Evolutionary conservation across 2,329 filamentous ascomycete species (phyloP), one percentile per base, ranked within the genome.

Genomic region (Neoarthrinium moseri): DNA sequence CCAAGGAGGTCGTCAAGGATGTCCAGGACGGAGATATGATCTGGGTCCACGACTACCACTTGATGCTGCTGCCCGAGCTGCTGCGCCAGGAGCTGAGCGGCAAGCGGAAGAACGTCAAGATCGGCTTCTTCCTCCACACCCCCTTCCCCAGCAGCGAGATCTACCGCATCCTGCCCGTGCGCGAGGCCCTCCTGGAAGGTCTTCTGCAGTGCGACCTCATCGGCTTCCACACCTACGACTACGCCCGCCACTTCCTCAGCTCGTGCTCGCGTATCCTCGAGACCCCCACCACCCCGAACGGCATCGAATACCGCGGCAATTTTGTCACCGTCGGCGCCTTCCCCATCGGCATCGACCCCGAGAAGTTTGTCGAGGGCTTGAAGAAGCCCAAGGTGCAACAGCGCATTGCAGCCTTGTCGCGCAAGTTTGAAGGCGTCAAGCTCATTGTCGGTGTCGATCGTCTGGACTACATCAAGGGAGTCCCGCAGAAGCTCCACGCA

Each of bases 141-240:
- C 92, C 94, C 1, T 99, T 97, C 70, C 94, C 94, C 11, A 95
- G 89, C 65, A 95, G 89, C 57, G 92, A 97, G 69, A 96, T 97
- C 61, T 97, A 96, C 71, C 84, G 94, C 52, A 96, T 97, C 54
- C 75, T 97, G 7, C 94, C 94, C 1, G 92, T 97, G 23, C 83
- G 94, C 52, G 91, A 96, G 64, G 86, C 90, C 59, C 84, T 97
- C 41, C 79, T 99, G 35, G 78, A 87, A 39, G 91, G 94, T 46
- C 83, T 97, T 30, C 77, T 99, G 26, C 87, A 95, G 64, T 96
- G 92, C 72, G 94, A 97, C 64, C 74, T 99, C 49, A 90, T 97
- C 62, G 94, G 94, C 24, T 97, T 99, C 75, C 94, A 99, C 70
- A 99, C 94, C 22, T 97, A 96, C 72, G 92, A 97, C 71, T 99